phyloP scores from a whole-genome alignment of 495 filamentous ascomycete genomes.

The Tuber aestivum region DNA sequence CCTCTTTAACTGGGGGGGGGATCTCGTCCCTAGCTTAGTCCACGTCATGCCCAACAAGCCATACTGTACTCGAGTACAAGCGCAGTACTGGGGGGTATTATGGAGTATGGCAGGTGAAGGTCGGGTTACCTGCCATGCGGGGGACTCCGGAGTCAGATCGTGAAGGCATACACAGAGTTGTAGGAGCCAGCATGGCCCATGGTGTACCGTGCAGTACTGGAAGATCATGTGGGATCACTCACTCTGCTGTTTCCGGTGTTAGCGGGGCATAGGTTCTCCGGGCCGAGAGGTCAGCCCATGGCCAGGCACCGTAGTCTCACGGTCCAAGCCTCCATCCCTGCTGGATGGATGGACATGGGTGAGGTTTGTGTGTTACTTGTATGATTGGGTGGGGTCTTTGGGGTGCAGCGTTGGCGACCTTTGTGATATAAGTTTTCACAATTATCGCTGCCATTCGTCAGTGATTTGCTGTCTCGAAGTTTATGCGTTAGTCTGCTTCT shows the following conservation, averaged over 20 bases:
- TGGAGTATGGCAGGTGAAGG: neutral
- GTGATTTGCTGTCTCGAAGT: neutral
- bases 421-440: constrained; percentile 6
- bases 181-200: neutral
- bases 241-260: neutral
- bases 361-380: neutral
- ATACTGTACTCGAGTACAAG: neutral
- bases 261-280: neutral
- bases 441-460: neutral
- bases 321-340: neutral
- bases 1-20: neutral
- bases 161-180: neutral
- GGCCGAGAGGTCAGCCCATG: neutral
- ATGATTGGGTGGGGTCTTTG: neutral
- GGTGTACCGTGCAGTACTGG: no score
- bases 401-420: neutral
- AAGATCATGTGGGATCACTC: neutral
- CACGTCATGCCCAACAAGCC: neutral
- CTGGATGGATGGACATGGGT: neutral
- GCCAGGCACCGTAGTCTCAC: neutral
- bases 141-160: neutral
- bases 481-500: neutral
- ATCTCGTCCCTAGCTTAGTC: neutral
- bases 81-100: neutral
- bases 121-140: neutral